A percentile compares a stretch with the other conserved stretches of the same genome.
phyloP scores from a whole-genome alignment of 2,329 filamentous ascomycete genomes.

The Hypoxylon sp. region DNA sequence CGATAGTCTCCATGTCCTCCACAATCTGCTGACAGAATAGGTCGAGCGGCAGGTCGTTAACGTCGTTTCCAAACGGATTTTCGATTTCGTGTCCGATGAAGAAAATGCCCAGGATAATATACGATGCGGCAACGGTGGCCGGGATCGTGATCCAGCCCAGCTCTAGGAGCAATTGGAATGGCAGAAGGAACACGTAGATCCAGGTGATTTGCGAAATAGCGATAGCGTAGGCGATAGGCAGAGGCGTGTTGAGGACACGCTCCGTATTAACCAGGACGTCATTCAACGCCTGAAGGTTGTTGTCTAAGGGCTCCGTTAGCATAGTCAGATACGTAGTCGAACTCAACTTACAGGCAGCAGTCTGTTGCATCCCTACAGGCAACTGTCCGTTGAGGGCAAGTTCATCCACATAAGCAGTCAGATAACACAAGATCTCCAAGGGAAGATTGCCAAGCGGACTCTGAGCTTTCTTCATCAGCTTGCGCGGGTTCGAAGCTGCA shows the following conservation, averaged over 20 bases:
- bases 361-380: conserved; percentile 69
- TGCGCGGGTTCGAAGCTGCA: conserved; percentile 82
- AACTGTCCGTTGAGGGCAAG: conserved; percentile 69
- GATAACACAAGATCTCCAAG: conserved; percentile 81
- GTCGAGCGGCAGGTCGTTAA: conserved; percentile 85
- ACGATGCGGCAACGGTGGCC: conserved; percentile 77
- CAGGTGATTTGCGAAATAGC: conserved; percentile 89
- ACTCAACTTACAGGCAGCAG: conserved; percentile 60
- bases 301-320: conserved; percentile 60
- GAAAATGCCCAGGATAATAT: conserved; percentile 84
- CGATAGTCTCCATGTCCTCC: conserved; percentile 80
- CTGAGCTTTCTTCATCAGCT: conserved; percentile 78
- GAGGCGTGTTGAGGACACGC: conserved; percentile 83
- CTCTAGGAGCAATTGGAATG: conserved; percentile 78
- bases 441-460: conserved; percentile 86
- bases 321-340: conserved; percentile 3
- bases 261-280: conserved; percentile 80
- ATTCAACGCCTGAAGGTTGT: conserved; percentile 73
- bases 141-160: conserved; percentile 84
- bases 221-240: conserved; percentile 86
- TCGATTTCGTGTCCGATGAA: conserved; percentile 85
- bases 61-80: conserved; percentile 86
- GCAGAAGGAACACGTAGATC: conserved; percentile 83
- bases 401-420: conserved; percentile 75
- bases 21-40: conserved; percentile 81